These are phyloP conservation scores for Takashimella tepidaria DNA, from an alignment of 1,284 basidiomycete genomes.

Conservation along the genomic window DNA sequence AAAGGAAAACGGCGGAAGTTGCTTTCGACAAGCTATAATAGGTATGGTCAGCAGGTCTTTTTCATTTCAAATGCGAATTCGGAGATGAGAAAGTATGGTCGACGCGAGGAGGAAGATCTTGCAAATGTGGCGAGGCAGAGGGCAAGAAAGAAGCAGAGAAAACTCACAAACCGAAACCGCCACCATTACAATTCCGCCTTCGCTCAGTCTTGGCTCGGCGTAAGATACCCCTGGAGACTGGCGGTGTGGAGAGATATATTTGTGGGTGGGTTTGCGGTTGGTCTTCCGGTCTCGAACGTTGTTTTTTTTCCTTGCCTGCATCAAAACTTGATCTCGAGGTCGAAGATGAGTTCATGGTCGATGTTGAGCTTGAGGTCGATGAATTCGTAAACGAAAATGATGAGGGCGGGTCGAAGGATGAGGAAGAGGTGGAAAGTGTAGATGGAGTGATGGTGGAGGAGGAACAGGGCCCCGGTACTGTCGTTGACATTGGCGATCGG, in stretches of 20 bases:
- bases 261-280: too few species aligned
- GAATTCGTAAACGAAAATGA: too few species aligned
- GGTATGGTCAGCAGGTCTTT: too few species aligned
- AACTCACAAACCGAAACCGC: neutral
- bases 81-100: neutral
- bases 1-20: too few species aligned
- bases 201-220: neutral
- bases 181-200: neutral
- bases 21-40: too few species aligned
- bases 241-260: neutral
- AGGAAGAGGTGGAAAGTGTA: neutral
- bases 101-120: neutral
- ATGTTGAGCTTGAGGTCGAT: too few species aligned
- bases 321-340: too few species aligned
- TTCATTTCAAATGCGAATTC: too few species aligned
- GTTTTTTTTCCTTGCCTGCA: too few species aligned
- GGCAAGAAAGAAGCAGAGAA: neutral
- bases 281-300: too few species aligned
- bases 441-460: neutral
- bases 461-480: neutral
- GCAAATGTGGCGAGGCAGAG: neutral
- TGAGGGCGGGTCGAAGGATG: too few species aligned
- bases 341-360: too few species aligned
- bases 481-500: neutral
- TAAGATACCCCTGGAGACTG: neutral